Percentiles rank a stretch among this genome's conserved stretches.
Evolutionary conservation across 805 yeast species (phyloP).

Genomic region (Starmerella cellae): DNA sequence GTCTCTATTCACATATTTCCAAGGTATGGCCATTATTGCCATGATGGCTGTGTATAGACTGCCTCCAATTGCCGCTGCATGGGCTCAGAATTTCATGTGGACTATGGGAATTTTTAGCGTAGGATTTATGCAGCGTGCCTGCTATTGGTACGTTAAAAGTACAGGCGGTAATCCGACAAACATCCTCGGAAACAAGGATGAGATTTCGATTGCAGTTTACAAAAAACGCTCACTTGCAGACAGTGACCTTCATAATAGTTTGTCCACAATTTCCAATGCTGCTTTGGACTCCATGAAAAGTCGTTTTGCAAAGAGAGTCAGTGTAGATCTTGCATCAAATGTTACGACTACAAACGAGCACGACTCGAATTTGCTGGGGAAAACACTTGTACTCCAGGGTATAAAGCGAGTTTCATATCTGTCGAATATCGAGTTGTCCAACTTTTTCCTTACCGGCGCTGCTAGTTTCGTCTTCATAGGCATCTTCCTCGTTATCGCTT

Average conservation of each 20-base stretch:
- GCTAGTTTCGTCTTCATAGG: slow-evolving; percentile 68
- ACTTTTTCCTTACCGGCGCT: slow-evolving; percentile 73
- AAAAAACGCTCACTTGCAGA: slow-evolving; percentile 24
- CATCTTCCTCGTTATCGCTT: slow-evolving; percentile 43
- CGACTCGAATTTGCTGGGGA: slow-evolving; percentile 42
- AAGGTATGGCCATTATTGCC: slow-evolving; percentile 76
- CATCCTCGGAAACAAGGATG: slow-evolving; percentile 47
- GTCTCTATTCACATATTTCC: slow-evolving; percentile 86
- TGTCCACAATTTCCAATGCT: not conserved
- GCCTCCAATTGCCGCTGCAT: slow-evolving; percentile 95
- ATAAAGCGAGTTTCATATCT: slow-evolving; percentile 79
- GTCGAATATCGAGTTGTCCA: slow-evolving; percentile 76
- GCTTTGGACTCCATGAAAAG: slow-evolving; percentile 1
- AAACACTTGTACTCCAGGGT: slow-evolving; percentile 75
- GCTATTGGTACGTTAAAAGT: slow-evolving; percentile 29
- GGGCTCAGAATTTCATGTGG: slow-evolving; percentile 97
- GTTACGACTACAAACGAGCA: slow-evolving; percentile 38
- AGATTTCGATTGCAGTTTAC: slow-evolving; percentile 76
- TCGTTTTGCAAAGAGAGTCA: not conserved
- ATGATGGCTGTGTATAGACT: slow-evolving; percentile 89
- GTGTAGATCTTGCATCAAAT: slow-evolving; percentile 8
- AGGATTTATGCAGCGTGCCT: slow-evolving; percentile 50
- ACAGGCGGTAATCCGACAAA: slow-evolving; percentile 86
- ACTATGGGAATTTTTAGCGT: slow-evolving; percentile 79
- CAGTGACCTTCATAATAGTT: not conserved